Evolutionary conservation across 116 monocot genomes (phyloP), one percentile per base, ranked within the genome.

Genomic region (Trichopus zeylanicus): DNA sequence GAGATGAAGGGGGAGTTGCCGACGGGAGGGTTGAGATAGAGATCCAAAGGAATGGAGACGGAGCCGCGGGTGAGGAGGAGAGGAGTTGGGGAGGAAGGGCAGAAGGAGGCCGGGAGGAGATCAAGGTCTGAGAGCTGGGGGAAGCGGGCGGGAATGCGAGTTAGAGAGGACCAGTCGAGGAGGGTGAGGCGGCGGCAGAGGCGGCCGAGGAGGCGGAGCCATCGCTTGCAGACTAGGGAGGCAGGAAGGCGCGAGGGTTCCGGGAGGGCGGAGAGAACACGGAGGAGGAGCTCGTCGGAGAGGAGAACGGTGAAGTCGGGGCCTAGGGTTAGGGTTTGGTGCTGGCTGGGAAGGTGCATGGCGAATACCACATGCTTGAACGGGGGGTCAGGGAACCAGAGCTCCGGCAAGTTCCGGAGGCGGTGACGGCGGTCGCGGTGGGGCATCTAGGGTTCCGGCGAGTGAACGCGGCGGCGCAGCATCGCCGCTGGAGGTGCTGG

Each of bases 161-260:
- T 56, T 33, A 83, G 70, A 62, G 67, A 82, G 19, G 85, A 39
- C 78, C 78, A 88, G 69, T 84, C 78, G 49, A 78, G 76, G 42
- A 87, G 77, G 48, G 61, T 71, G 58, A 85, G 65, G 21, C 66
- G 55, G 29, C 61, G 81, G 27, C 76, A 69, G 46, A 87, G 83
- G 54, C 70, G 65, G 21, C 78, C 87, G 20, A 78, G 59, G 56
- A 92, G 80, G 39, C 73, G 81, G 56, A 87, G 83, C 81, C 80
- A 87, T 20, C 87, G 78, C 71, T 69, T 80, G 66, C 67, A 87
- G 66, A 86, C 92, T 60, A 87, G 81, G 38, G 78, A 78, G 15
- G 65, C 42, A 8, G 75, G 9, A 2, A 31, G 6, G 46, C 49
- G 64, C 34, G 51, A 26, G 8, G 54, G 24, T 0, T 49, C 33